phyloP scores from a whole-genome alignment of 2,329 filamentous ascomycete genomes.

The Ambrosiella xylebori region DNA sequence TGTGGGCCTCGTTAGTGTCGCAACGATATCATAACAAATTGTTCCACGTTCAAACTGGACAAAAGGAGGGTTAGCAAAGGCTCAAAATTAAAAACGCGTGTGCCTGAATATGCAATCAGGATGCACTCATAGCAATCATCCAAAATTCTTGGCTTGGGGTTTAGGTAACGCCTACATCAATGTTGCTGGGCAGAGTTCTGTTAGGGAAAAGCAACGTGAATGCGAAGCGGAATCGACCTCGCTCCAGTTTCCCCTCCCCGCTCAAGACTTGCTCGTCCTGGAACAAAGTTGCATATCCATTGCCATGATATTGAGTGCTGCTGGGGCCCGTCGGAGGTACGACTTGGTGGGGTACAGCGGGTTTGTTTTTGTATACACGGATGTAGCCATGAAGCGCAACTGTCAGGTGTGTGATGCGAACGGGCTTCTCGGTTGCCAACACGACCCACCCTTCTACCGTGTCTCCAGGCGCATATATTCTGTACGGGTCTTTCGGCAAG shows the following conservation, averaged over 20 bases:
- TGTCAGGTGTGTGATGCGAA: constrained; percentile 64
- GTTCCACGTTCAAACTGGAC: constrained; percentile 82
- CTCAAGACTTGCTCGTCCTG: constrained; percentile 68
- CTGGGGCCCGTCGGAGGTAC: constrained; percentile 7
- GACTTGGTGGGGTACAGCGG: constrained; percentile 32
- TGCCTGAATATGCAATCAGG: not conserved
- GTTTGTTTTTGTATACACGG: constrained; percentile 57
- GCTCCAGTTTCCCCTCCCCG: constrained; percentile 57
- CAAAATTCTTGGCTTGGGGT: not conserved
- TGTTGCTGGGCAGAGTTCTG: constrained; percentile 67
- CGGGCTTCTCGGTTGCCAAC: constrained; percentile 53
- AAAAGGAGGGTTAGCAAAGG: not conserved
- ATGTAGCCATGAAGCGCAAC: constrained; percentile 65
- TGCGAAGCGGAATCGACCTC: constrained; percentile 63
- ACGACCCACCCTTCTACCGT: constrained; percentile 56
- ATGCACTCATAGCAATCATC: not conserved
- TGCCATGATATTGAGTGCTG: constrained; percentile 43
- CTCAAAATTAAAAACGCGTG: not conserved
- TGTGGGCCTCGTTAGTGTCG: constrained; percentile 76
- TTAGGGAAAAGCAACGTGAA: constrained; percentile 56
- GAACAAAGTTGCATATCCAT: constrained; percentile 65
- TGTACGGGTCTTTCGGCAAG: constrained; percentile 58
- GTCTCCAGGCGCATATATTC: constrained; percentile 59
- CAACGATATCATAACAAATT: constrained; percentile 78
- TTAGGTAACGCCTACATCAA: constrained; percentile 51